phyloP scores from a whole-genome alignment of 495 filamentous ascomycete genomes.

The Aspergillus ellipticus region DNA sequence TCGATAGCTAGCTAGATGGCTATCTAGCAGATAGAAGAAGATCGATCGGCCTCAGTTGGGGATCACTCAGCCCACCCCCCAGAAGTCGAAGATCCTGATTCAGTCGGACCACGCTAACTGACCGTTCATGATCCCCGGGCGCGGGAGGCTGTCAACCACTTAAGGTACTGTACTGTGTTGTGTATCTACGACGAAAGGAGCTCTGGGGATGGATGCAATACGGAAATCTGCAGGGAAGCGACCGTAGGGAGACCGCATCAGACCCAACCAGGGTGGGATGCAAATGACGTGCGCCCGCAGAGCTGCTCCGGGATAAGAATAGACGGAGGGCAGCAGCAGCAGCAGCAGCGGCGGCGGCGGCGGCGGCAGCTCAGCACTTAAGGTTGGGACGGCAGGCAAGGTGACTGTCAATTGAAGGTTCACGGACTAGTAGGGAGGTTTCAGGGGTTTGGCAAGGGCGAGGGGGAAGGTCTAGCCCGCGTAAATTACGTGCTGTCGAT shows the following conservation, averaged over 20 bases:
- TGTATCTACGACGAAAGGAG: not conserved
- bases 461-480: no score
- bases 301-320: conserved; percentile 2
- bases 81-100: not conserved
- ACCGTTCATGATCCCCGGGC: not conserved
- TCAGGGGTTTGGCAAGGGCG: no score
- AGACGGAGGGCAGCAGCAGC: not conserved
- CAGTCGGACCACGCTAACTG: not conserved
- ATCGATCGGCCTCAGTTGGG: not conserved
- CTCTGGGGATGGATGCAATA: not conserved
- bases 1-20: no score
- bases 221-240: conserved; percentile 3
- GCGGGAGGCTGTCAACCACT: no score
- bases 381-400: no score
- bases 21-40: not conserved
- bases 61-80: not conserved
- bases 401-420: no score
- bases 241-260: not conserved
- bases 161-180: no score
- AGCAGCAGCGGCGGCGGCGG: no score
- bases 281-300: conserved; percentile 11
- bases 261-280: not conserved
- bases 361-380: no score
- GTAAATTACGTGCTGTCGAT: no score
- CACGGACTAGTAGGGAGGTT: no score